Conservation (phyloP, 768 basidiomycete genomes). For the Coprinopsis sp. region DNA sequence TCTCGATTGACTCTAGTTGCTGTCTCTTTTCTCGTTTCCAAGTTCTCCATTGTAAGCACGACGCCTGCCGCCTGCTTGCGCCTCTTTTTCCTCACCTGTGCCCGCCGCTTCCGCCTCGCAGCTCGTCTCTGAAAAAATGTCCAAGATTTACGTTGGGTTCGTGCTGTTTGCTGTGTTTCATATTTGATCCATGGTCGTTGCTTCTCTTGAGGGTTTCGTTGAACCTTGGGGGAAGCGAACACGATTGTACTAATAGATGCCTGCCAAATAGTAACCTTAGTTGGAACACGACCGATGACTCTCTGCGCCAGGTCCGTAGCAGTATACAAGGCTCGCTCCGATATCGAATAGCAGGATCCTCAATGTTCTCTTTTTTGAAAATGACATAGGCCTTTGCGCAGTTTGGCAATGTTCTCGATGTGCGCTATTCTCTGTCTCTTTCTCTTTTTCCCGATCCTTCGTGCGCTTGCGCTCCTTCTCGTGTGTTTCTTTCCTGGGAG, state of each 20-base stretch:
- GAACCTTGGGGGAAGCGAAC: conserved; percentile 34
- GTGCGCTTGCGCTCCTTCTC: background rate
- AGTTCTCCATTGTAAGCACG: conserved; percentile 50
- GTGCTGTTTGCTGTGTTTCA: conserved; percentile 51
- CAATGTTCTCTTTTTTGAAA: conserved; percentile 35
- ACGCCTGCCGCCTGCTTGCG: too few species aligned
- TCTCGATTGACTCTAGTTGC: conserved; percentile 29
- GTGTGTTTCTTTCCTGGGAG: background rate
- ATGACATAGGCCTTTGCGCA: conserved; percentile 72
- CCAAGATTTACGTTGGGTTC: conserved; percentile 94
- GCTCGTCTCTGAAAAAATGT: conserved; percentile 47
- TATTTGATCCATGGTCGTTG: conserved; percentile 42
- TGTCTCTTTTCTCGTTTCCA: conserved; percentile 46
- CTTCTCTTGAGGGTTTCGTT: conserved; percentile 32
- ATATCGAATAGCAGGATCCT: conserved; percentile 17
- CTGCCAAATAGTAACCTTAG: conserved; percentile 79
- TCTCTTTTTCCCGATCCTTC: conserved; percentile 15
- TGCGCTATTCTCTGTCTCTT: conserved; percentile 52
- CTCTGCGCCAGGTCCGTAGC: conserved; percentile 81
- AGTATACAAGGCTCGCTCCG: conserved; percentile 32
- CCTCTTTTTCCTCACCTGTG: too few species aligned
- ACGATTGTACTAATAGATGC: conserved; percentile 53
- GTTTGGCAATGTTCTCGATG: conserved; percentile 86
- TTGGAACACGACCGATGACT: conserved; percentile 95
- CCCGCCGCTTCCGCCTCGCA: too few species aligned